Percentiles rank a stretch among this genome's conserved stretches.
Conservation (phyloP, 2,329 filamentous ascomycete species). For the Thelonectria discophora region DNA sequence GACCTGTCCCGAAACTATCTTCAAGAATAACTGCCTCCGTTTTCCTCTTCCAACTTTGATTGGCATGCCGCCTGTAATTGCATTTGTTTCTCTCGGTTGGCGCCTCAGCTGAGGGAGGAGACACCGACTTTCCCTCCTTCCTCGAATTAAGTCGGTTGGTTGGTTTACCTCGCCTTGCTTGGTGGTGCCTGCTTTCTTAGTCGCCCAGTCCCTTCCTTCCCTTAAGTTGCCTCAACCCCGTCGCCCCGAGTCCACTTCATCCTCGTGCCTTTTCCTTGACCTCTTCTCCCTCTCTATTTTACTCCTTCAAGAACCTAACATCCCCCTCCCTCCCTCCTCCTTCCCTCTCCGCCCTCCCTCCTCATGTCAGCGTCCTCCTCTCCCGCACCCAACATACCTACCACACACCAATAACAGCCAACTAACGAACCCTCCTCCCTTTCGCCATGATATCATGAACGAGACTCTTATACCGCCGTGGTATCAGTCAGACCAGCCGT, state of each 20-base stretch:
- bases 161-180: too few species aligned
- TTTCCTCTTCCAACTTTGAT: too few species aligned
- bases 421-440: not conserved
- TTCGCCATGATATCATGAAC: conserved; percentile 37
- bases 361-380: not conserved
- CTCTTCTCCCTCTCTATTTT: too few species aligned
- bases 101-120: not conserved
- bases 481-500: conserved; percentile 34
- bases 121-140: too few species aligned
- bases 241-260: not conserved
- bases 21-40: too few species aligned
- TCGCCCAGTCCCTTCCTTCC: not conserved
- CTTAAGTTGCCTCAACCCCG: too few species aligned
- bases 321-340: not conserved
- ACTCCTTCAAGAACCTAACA: not conserved
- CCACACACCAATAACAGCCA: not conserved
- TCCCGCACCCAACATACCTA: not conserved
- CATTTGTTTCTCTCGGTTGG: too few species aligned
- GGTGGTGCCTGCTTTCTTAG: not conserved
- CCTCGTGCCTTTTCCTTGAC: too few species aligned
- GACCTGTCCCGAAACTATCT: too few species aligned
- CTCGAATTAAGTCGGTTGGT: too few species aligned
- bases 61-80: too few species aligned
- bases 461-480: conserved; percentile 39
- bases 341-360: too few species aligned